phyloP scores from a whole-genome alignment of 192 early-diverging fungal species.

The Rhizoclosmatium globosum region DNA sequence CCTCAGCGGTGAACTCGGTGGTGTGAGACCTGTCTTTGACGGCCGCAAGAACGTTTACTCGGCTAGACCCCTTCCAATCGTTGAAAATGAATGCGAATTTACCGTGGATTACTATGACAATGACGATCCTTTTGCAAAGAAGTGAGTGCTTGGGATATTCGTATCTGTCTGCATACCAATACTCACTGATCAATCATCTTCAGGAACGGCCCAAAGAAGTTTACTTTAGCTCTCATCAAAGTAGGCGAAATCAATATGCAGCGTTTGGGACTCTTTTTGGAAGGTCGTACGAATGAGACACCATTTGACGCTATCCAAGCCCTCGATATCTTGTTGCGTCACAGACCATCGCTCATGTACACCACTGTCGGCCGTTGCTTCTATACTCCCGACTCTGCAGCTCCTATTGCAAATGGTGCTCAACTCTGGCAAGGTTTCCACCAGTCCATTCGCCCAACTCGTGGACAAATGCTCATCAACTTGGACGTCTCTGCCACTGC shows the following conservation, averaged over 20 bases:
- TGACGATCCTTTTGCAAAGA: conserved; percentile 49
- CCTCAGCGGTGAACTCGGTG: conserved; percentile 61
- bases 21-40: conserved; percentile 82
- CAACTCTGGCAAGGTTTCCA: conserved; percentile 96
- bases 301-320: conserved; percentile 60
- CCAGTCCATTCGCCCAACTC: conserved; percentile 82
- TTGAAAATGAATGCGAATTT: conserved; percentile 62
- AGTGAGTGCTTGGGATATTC: conserved; percentile 11
- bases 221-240: conserved; percentile 73
- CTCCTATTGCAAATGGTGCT: conserved; percentile 72
- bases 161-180: neutral
- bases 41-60: conserved; percentile 82
- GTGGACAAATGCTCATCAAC: conserved; percentile 69
- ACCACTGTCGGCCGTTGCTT: conserved; percentile 88
- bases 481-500: conserved; percentile 69
- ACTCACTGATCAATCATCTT: no score
- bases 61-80: conserved; percentile 59
- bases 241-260: conserved; percentile 72
- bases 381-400: conserved; percentile 76
- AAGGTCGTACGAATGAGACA: conserved; percentile 52
- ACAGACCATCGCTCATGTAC: conserved; percentile 81
- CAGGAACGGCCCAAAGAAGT: conserved; percentile 58
- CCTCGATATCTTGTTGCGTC: conserved; percentile 84
- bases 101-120: conserved; percentile 65
- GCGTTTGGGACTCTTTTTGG: conserved; percentile 52